Evolutionary conservation across 306 rosid genomes (phyloP).

Genomic region (Crotalaria pallida): DNA sequence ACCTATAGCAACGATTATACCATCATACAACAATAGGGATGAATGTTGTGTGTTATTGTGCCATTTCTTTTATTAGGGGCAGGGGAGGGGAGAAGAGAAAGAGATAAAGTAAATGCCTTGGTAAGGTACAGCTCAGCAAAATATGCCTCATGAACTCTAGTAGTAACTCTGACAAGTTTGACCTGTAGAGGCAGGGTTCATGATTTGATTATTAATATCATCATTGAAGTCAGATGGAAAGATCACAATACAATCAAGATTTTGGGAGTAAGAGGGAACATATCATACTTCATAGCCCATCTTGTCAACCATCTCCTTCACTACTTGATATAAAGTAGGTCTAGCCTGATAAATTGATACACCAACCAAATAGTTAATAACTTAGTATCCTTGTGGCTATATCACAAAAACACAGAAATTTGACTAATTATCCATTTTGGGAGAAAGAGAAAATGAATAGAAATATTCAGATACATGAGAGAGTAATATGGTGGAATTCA

Average conservation of each 20-base stretch:
- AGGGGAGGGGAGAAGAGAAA: neutral
- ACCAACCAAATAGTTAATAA: slow-evolving; percentile 19
- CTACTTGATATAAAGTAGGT: slow-evolving; percentile 92
- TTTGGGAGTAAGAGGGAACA: slow-evolving; percentile 11
- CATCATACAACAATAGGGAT: neutral
- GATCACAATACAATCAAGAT: slow-evolving; percentile 10
- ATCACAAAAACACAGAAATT: slow-evolving; percentile 13
- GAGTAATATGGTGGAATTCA: slow-evolving; percentile 6
- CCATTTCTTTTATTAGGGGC: neutral
- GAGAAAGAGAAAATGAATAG: neutral
- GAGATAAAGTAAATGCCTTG: slow-evolving; percentile 48
- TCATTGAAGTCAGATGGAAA: neutral
- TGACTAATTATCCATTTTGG: neutral
- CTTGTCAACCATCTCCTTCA: slow-evolving; percentile 86
- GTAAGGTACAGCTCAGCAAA: slow-evolving; percentile 88
- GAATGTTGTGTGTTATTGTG: neutral
- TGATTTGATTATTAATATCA: slow-evolving; percentile 16
- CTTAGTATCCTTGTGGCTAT: no score
- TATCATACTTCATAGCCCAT: slow-evolving; percentile 89
- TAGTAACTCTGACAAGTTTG: slow-evolving; percentile 78
- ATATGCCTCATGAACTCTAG: slow-evolving; percentile 95
- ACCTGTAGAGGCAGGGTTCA: slow-evolving; percentile 51
- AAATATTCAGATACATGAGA: neutral
- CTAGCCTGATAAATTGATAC: slow-evolving; percentile 80
- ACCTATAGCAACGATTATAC: slow-evolving; percentile 39